Percentiles rank a stretch among this genome's conserved stretches.
Conservation (phyloP, 75 land plant species). For the Larix kaempferi region DNA sequence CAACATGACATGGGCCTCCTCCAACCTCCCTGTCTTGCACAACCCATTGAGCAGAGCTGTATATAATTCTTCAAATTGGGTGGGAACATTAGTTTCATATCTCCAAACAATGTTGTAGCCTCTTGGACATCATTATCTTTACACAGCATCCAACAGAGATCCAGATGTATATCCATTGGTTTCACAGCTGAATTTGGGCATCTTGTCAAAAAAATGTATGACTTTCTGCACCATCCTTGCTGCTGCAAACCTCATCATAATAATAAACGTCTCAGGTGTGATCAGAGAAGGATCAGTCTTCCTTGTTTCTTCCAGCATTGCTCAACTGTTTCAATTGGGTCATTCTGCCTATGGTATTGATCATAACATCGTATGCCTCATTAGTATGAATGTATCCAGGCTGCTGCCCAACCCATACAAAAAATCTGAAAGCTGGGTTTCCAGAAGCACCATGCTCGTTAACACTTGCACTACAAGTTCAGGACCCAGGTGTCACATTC, state of each 20-base stretch:
- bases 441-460: conserved; percentile 57
- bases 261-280: conserved; percentile 38
- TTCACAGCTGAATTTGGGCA: conserved; percentile 53
- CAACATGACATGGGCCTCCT: conserved; percentile 41
- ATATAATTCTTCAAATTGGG: conserved; percentile 55
- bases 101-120: conserved; percentile 51
- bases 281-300: conserved; percentile 30
- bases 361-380: conserved; percentile 28
- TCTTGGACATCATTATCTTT: conserved; percentile 60
- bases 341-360: conserved; percentile 40
- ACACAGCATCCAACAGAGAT: conserved; percentile 59
- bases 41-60: conserved; percentile 61
- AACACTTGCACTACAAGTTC: conserved; percentile 47
- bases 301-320: conserved; percentile 46
- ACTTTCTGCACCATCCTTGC: conserved; percentile 59
- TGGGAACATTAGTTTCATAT: conserved; percentile 43
- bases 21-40: conserved; percentile 47
- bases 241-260: conserved; percentile 61
- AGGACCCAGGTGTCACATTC: conserved; percentile 23
- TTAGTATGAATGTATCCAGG: conserved; percentile 34
- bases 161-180: conserved; percentile 49
- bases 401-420: conserved; percentile 49
- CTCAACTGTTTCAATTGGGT: conserved; percentile 57
- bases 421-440: conserved; percentile 47
- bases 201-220: conserved; percentile 57